phyloP scores from a whole-genome alignment of 2,329 filamentous ascomycete genomes.

The Neofusicoccum kwambonambiense region DNA sequence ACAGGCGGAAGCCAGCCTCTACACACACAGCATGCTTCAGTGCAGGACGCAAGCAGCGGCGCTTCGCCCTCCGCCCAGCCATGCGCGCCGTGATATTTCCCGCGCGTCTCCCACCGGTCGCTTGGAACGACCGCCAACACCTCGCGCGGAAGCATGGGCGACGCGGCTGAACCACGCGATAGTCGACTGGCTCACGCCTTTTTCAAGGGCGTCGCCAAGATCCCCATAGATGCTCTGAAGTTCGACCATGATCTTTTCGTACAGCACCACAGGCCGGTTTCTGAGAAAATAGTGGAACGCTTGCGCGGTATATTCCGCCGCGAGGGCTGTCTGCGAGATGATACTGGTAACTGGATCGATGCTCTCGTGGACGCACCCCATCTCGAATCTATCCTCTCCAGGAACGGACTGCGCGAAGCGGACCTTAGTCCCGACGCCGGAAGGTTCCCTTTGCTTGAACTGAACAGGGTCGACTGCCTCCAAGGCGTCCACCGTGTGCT shows the following conservation, averaged over 20 bases:
- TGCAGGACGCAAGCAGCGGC: background rate
- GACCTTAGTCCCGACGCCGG: background rate
- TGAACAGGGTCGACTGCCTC: conserved; percentile 21
- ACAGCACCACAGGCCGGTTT: background rate
- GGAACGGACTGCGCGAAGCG: background rate
- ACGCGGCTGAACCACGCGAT: background rate
- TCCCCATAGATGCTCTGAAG: background rate
- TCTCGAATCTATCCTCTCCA: background rate
- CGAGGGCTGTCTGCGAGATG: background rate
- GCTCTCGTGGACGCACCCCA: background rate
- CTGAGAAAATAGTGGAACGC: background rate
- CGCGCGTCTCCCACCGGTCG: background rate
- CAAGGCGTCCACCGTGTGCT: conserved; percentile 22
- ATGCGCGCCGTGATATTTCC: background rate
- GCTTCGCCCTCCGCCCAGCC: background rate
- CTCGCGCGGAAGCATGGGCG: background rate
- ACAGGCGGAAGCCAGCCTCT: background rate
- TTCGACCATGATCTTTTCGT: background rate
- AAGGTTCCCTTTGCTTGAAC: conserved; percentile 16
- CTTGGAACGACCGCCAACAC: background rate
- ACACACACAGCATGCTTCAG: background rate
- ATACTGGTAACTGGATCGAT: background rate
- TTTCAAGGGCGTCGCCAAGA: background rate
- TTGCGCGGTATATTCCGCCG: background rate
- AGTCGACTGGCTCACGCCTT: background rate